These are phyloP conservation scores for Pseudogymnoascus destructans DNA, from an alignment of 2,329 filamentous ascomycete genomes.

Conservation along the genomic window DNA sequence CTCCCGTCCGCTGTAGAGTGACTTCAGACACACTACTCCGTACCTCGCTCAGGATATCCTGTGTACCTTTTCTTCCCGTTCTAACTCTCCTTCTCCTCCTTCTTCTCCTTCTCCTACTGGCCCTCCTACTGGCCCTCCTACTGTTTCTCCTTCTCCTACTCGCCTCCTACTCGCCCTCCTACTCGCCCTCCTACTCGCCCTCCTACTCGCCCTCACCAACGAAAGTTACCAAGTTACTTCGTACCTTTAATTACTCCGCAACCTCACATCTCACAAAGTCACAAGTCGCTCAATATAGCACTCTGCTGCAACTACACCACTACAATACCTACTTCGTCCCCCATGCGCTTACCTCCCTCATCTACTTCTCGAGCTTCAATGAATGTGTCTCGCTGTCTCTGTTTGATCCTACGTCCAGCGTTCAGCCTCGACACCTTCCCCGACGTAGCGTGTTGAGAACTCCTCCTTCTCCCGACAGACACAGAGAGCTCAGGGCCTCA, in stretches of 20 bases:
- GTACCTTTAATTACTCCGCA: conserved; percentile 2
- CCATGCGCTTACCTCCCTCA: background rate
- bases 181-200: background rate
- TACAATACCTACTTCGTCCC: background rate
- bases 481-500: background rate
- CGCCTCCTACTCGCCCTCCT: background rate
- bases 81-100: background rate
- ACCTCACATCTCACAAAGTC: background rate
- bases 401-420: background rate
- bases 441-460: background rate
- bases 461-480: background rate
- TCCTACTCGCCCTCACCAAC: background rate
- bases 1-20: background rate
- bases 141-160: background rate
- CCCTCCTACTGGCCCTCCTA: background rate
- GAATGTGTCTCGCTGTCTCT: background rate
- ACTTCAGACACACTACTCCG: background rate
- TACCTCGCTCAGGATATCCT: background rate
- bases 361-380: background rate
- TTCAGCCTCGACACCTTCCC: background rate
- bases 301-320: background rate
- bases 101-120: background rate
- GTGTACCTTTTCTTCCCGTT: background rate
- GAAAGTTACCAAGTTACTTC: background rate
- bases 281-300: conserved; percentile 2